A percentile compares a stretch with the other conserved stretches of the same genome.
phyloP scores from a whole-genome alignment of 768 basidiomycete genomes.

The Phylloporus sp. region DNA sequence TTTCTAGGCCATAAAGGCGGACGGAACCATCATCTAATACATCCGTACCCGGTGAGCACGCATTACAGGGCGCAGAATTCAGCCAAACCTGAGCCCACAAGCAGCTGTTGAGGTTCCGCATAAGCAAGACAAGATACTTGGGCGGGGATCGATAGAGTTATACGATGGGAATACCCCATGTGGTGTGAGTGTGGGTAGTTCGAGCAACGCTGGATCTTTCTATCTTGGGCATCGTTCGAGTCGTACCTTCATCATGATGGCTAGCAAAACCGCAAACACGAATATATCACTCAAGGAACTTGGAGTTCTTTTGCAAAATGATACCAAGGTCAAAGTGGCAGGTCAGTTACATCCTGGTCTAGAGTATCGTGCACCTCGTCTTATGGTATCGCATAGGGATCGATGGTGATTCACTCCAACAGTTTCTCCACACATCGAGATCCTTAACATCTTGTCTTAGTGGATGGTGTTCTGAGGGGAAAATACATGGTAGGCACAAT shows the following conservation, averaged over 20 bases:
- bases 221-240: too few relatives aligned
- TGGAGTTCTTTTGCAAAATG: conserved; percentile 46
- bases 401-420: conserved; percentile 51
- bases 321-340: conserved; percentile 90
- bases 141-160: conserved; percentile 40
- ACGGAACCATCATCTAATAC: conserved; percentile 72
- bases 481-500: conserved; percentile 72
- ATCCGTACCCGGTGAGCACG: conserved; percentile 1
- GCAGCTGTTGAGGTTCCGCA: conserved; percentile 45
- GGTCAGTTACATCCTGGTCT: conserved; percentile 45
- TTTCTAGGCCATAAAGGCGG: conserved; percentile 59
- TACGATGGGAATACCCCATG: conserved; percentile 10
- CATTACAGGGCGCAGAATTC: neutral
- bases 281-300: conserved; percentile 54
- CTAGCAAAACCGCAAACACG: conserved; percentile 13
- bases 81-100: conserved; percentile 58
- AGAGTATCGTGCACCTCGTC: neutral
- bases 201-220: too few relatives aligned
- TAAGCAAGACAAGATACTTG: conserved; percentile 54
- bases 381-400: conserved; percentile 39
- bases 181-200: neutral
- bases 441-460: conserved; percentile 36
- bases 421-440: neutral
- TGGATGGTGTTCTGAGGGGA: conserved; percentile 92
- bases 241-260: conserved; percentile 18